Evolutionary conservation across 2,329 filamentous ascomycete species (phyloP).

Genomic region (Aspergillus ibericus): DNA sequence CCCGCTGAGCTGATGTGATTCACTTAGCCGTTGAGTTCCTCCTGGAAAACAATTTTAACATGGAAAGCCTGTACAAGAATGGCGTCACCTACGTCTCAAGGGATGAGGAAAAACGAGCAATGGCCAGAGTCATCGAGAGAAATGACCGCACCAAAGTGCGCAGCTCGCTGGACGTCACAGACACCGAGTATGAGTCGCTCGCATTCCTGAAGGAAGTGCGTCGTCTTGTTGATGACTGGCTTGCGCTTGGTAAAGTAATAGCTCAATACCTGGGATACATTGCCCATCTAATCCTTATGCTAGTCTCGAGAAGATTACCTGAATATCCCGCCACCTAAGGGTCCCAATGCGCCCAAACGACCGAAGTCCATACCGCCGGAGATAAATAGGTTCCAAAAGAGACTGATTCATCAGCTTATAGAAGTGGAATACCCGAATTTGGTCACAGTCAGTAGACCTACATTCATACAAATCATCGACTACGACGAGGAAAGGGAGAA

Average conservation of each 20-base stretch:
- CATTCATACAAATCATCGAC: slow-evolving; percentile 44
- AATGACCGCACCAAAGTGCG: slow-evolving; percentile 31
- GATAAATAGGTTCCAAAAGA: slow-evolving; percentile 62
- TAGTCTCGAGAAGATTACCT: slow-evolving; percentile 39
- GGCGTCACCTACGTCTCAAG: slow-evolving; percentile 65
- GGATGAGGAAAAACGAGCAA: slow-evolving; percentile 54
- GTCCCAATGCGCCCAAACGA: slow-evolving; percentile 16
- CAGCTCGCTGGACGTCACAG: slow-evolving; percentile 51
- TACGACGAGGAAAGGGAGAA: slow-evolving; percentile 40
- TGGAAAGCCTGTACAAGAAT: slow-evolving; percentile 55
- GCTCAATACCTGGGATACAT: not conserved
- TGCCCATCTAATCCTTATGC: slow-evolving; percentile 3
- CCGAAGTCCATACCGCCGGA: slow-evolving; percentile 23
- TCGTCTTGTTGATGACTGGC: slow-evolving; percentile 50
- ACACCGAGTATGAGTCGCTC: slow-evolving; percentile 53
- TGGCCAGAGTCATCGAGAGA: slow-evolving; percentile 47
- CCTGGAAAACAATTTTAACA: slow-evolving; percentile 57
- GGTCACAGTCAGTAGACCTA: slow-evolving; percentile 37
- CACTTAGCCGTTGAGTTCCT: slow-evolving; percentile 60
- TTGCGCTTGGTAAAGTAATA: slow-evolving; percentile 29
- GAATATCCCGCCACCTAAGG: slow-evolving; percentile 45
- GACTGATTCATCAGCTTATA: slow-evolving; percentile 66
- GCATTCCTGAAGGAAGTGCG: slow-evolving; percentile 52
- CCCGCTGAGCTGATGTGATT: slow-evolving; percentile 10
- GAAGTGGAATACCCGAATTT: slow-evolving; percentile 56